Evolutionary conservation across 768 basidiomycete genomes (phyloP).

Genomic region (Heimioporus sp.): DNA sequence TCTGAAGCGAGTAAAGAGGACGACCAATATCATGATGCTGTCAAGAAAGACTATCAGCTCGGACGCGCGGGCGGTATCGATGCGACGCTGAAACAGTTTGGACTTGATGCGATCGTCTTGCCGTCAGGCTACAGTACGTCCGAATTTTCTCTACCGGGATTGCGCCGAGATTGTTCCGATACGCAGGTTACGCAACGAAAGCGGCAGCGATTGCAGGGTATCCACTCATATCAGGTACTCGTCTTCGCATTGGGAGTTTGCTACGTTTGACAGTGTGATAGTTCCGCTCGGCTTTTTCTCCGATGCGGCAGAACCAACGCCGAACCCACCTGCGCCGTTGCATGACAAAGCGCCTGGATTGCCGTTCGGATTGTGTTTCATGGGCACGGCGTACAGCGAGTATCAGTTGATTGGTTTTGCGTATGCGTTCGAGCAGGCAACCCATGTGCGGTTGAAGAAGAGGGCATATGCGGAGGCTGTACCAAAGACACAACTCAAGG

Average conservation of each 20-base stretch:
- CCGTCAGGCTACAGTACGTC: conserved; percentile 31
- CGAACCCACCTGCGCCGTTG: conserved; percentile 37
- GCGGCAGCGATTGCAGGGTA: conserved; percentile 37
- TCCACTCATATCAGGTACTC: conserved; percentile 33
- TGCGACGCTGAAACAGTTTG: conserved; percentile 42
- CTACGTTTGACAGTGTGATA: conserved; percentile 22
- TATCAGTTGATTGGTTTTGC: conserved; percentile 41
- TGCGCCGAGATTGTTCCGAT: background rate
- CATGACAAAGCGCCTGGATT: conserved; percentile 33
- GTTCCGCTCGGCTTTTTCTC: conserved; percentile 43
- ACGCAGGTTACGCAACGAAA: conserved; percentile 24
- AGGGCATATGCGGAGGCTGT: conserved; percentile 51
- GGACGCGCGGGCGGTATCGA: conserved; percentile 56
- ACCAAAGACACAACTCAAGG: conserved; percentile 49
- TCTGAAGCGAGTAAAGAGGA: conserved; percentile 25
- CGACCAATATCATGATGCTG: conserved; percentile 39
- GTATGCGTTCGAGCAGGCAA: conserved; percentile 55
- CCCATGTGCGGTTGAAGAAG: conserved; percentile 45
- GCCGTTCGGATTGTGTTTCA: conserved; percentile 43
- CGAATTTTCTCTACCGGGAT: background rate
- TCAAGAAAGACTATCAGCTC: conserved; percentile 44
- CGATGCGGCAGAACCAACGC: conserved; percentile 25
- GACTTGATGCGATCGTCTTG: conserved; percentile 51
- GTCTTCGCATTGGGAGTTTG: background rate
- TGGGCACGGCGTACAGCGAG: conserved; percentile 47